Evolutionary conservation across 768 basidiomycete genomes (phyloP), one percentile per base, ranked within the genome.

Genomic region (Lentinula sp.): DNA sequence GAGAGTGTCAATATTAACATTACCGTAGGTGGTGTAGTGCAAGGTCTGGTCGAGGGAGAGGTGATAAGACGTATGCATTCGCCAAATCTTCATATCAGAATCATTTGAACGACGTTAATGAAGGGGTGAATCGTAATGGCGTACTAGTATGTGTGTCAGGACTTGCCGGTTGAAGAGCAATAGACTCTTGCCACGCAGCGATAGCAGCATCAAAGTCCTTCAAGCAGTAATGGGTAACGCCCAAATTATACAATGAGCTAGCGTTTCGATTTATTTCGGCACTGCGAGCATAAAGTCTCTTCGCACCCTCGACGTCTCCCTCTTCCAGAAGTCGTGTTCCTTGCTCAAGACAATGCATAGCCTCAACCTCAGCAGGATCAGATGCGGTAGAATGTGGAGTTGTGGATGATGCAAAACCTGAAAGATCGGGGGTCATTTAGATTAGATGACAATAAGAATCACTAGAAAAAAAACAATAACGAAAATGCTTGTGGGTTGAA

Each of bases 191-290:
- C 93, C 93, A 95, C 37, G 88, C 85, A 43, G 83, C 75, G 63
- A 95, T 94, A 35, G 93, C 93, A 37, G 89, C 85, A 67, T 92
- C 88, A 71, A 86, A 95, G 70, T 94, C 90, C 83, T 93, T 93
- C 52, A 93, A 82, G 72, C 94, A 92, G 71, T 93, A 94, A 68
- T 91, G 87, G 4, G 93, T 92, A 35, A 94, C 93, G 46, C 93
- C 92, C 13, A 93, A 81, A 70, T 94, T 94, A 74, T 93, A 94
- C 42, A 94, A 80, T 12, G 89, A 86, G 71, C 88, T 90, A 9
- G 91, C 88, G 59, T 81, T 90, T 61, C 85, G 83, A 70, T 88
- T 87, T 60, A 94, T 90, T 68, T 92, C 86, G 33, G 86, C 82
- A 67, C 91, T 92, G 65, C 91, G 84, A 71, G 82, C 77, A 74